Evolutionary conservation across 2,329 filamentous ascomycete species (phyloP).

Genomic region (Calonectria multiphialidica): DNA sequence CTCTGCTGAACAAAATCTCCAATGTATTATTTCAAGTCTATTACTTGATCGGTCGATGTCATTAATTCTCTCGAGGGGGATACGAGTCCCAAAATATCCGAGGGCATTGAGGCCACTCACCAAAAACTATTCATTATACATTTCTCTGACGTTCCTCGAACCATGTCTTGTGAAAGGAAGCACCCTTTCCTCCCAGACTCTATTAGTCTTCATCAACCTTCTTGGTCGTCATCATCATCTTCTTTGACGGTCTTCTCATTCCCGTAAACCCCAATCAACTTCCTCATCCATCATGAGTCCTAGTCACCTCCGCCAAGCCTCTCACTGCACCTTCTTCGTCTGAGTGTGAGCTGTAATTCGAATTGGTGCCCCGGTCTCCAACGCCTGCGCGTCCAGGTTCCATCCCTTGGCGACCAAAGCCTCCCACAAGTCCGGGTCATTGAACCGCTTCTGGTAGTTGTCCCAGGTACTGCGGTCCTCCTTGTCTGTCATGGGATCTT

Average conservation of each 20-base stretch:
- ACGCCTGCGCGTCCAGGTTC: conserved; percentile 49
- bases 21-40: conserved; percentile 26
- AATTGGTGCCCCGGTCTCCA: conserved; percentile 53
- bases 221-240: too few species aligned
- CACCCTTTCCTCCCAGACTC: background rate
- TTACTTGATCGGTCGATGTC: background rate
- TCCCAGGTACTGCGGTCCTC: conserved; percentile 8
- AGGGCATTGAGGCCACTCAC: background rate
- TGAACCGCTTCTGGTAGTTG: conserved; percentile 34
- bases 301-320: background rate
- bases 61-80: background rate
- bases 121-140: background rate
- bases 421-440: conserved; percentile 44
- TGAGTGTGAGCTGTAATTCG: conserved; percentile 42
- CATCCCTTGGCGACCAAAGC: conserved; percentile 47
- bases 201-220: background rate
- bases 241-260: background rate
- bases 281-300: too few species aligned
- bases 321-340: conserved; percentile 44
- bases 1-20: conserved; percentile 34
- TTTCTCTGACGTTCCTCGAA: background rate
- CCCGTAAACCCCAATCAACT: background rate
- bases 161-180: background rate
- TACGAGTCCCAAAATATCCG: background rate
- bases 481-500: background rate